phyloP scores from a whole-genome alignment of 2,329 filamentous ascomycete genomes.

The Trichophyton schoenleinii region DNA sequence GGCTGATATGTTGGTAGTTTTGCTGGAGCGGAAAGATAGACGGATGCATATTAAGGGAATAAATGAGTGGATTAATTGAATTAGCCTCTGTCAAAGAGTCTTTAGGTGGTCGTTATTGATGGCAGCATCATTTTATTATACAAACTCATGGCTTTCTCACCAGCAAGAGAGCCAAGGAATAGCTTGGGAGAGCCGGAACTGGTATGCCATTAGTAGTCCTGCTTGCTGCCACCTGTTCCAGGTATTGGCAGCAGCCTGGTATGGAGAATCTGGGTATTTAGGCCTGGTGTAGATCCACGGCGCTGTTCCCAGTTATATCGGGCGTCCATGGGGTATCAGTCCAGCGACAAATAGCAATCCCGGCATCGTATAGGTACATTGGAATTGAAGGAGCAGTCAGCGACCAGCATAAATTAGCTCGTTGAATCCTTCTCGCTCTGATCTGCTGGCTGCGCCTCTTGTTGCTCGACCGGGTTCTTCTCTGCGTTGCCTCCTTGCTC shows the following conservation, averaged over 20 bases:
- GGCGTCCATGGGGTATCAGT: neutral
- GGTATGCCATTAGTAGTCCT: too few species aligned
- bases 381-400: neutral
- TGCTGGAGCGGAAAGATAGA: too few species aligned
- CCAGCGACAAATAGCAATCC: neutral
- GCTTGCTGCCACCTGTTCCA: too few species aligned
- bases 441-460: constrained; percentile 14
- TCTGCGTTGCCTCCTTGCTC: constrained; percentile 7
- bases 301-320: too few species aligned
- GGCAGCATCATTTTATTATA: neutral
- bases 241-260: too few species aligned
- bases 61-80: neutral
- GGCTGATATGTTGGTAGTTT: too few species aligned
- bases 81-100: neutral
- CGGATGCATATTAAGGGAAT: neutral
- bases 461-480: constrained; percentile 16
- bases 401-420: neutral
- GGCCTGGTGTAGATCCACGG: too few species aligned
- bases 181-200: too few species aligned
- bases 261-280: too few species aligned
- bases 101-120: neutral
- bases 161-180: too few species aligned
- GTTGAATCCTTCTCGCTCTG: neutral
- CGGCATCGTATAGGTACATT: too few species aligned
- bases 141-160: neutral